These are phyloP conservation scores for Wickerhamiella brachini DNA, from an alignment of 805 yeast species.

Conservation along the genomic window DNA sequence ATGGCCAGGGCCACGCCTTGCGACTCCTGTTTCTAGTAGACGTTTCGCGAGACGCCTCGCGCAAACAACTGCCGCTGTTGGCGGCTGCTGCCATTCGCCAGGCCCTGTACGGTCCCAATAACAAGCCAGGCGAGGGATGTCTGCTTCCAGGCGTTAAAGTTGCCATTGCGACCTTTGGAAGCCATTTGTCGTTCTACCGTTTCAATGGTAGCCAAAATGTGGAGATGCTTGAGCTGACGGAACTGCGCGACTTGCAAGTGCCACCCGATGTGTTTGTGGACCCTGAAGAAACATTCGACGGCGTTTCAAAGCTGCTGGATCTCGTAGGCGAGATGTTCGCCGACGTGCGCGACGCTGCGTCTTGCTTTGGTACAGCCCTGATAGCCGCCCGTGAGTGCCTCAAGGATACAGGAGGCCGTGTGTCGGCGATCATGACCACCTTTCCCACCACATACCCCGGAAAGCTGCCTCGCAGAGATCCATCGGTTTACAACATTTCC, in stretches of 20 bases:
- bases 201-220: constrained; percentile 4
- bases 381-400: constrained; percentile 53
- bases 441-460: constrained; percentile 81
- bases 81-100: constrained; percentile 58
- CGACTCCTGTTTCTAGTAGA: constrained; percentile 67
- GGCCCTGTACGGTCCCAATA: constrained; percentile 30
- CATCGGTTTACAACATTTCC: constrained; percentile 1
- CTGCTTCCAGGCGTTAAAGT: constrained; percentile 33
- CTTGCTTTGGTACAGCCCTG: constrained; percentile 69
- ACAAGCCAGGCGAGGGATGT: constrained; percentile 12
- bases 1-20: constrained; percentile 37
- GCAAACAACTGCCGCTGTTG: constrained; percentile 46
- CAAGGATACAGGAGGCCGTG: constrained; percentile 57
- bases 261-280: constrained; percentile 63
- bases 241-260: constrained; percentile 49
- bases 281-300: constrained; percentile 48
- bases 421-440: constrained; percentile 49
- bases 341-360: constrained; percentile 36
- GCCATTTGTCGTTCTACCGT: constrained; percentile 48
- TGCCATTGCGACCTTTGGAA: constrained; percentile 67
- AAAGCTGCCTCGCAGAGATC: constrained; percentile 26
- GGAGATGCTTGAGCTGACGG: constrained; percentile 21
- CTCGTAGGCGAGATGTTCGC: constrained; percentile 37
- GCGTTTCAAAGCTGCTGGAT: constrained; percentile 55
- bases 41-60: constrained; percentile 43